phyloP scores from a whole-genome alignment of 2,329 filamentous ascomycete species.

The Beauveria scarabaeidicola region DNA sequence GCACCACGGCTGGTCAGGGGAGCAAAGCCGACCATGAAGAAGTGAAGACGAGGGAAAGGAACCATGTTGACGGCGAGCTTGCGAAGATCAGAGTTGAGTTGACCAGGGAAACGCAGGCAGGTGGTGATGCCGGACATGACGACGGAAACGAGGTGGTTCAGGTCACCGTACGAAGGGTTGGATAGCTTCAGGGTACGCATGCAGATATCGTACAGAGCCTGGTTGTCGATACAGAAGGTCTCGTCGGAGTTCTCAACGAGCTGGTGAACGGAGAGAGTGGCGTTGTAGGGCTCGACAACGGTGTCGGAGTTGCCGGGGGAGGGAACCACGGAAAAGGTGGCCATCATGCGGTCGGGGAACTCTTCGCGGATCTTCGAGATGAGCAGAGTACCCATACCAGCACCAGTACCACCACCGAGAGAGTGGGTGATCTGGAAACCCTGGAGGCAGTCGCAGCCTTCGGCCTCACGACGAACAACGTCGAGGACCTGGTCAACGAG shows the following conservation, averaged over 20 bases:
- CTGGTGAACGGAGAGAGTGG: constrained; percentile 97
- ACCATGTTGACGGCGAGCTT: constrained; percentile 99
- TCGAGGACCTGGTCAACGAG: constrained; percentile 97
- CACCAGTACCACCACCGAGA: constrained; percentile 99
- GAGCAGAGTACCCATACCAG: constrained; percentile 98
- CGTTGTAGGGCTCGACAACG: constrained; percentile 99
- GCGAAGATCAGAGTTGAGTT: constrained; percentile 99
- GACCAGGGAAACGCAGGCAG: constrained; percentile 96
- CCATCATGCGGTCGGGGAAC: constrained; percentile 99
- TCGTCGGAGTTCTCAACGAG: constrained; percentile 99
- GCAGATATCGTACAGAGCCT: constrained; percentile 99
- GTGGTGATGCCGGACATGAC: constrained; percentile 99
- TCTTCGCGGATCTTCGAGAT: constrained; percentile 99
- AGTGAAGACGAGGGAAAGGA: constrained; percentile 99
- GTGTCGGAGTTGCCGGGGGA: constrained; percentile 99
- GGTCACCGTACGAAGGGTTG: constrained; percentile 96
- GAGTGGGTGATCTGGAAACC: constrained; percentile 99
- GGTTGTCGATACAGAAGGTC: constrained; percentile 99
- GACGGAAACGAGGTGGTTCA: constrained; percentile 98
- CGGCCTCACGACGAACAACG: constrained; percentile 96
- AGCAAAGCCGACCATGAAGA: constrained; percentile 99
- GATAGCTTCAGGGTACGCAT: constrained; percentile 99
- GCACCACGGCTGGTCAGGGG: constrained; percentile 82
- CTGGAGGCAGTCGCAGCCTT: constrained; percentile 98
- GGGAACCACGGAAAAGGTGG: constrained; percentile 97